These are phyloP conservation scores for Trichophyton rubrum DNA, from an alignment of 2,329 filamentous ascomycete species.

Conservation along the genomic window DNA sequence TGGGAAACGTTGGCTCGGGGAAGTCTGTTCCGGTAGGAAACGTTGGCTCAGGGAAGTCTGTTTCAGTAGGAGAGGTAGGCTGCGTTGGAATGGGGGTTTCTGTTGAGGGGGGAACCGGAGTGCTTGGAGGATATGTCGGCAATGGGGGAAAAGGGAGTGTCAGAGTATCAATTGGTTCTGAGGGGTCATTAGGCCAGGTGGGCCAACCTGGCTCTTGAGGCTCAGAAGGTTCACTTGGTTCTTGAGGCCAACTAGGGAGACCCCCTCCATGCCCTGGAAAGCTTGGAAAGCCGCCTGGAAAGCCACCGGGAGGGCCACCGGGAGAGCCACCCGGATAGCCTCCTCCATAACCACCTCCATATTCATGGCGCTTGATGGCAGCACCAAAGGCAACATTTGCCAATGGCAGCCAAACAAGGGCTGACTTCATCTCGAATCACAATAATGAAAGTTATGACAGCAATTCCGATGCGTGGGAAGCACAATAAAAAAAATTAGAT, in stretches of 20 bases:
- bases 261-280: background rate
- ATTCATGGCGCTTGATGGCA: constrained; percentile 9
- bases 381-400: constrained; percentile 16
- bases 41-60: background rate
- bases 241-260: background rate
- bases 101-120: background rate
- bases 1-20: background rate
- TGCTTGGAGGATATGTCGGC: background rate
- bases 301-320: background rate
- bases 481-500: no score
- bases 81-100: background rate
- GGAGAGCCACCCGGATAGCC: background rate
- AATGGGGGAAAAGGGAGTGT: background rate
- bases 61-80: background rate
- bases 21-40: background rate
- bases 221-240: background rate
- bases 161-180: background rate
- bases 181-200: background rate
- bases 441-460: background rate
- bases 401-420: constrained; percentile 16
- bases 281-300: background rate
- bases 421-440: constrained; percentile 16
- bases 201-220: background rate
- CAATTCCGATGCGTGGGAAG: background rate
- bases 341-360: background rate